phyloP scores from a whole-genome alignment of 768 basidiomycete species.

The Termitomyces sp. region DNA sequence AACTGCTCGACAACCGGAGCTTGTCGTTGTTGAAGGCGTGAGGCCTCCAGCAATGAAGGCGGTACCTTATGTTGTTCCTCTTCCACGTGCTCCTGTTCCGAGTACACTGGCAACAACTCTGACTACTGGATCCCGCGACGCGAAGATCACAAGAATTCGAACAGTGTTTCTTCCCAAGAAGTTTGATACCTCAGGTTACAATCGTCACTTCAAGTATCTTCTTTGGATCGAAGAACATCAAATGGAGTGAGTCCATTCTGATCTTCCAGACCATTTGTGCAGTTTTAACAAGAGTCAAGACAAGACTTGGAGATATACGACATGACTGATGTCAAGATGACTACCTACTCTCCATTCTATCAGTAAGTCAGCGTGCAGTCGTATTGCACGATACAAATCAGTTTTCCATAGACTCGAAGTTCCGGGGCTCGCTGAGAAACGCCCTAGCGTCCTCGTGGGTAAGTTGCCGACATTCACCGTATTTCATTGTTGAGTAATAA shows the following conservation, averaged over 20 bases:
- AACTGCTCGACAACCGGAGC: conserved; percentile 25
- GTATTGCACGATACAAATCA: neutral
- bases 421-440: conserved; percentile 52
- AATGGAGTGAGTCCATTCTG: conserved; percentile 18
- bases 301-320: conserved; percentile 34
- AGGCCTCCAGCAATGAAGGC: conserved; percentile 34
- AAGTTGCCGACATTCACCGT: conserved; percentile 12
- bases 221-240: conserved; percentile 37
- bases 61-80: conserved; percentile 33
- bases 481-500: neutral
- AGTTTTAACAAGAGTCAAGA: conserved; percentile 15
- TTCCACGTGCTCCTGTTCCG: conserved; percentile 39
- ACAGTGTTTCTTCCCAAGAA: conserved; percentile 33
- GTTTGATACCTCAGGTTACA: conserved; percentile 35
- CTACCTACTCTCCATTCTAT: conserved; percentile 23
- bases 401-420: conserved; percentile 28
- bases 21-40: conserved; percentile 34
- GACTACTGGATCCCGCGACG: conserved; percentile 20
- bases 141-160: conserved; percentile 25
- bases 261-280: neutral
- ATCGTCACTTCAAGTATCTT: conserved; percentile 41
- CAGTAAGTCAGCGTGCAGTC: conserved; percentile 23
- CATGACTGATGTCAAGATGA: conserved; percentile 29
- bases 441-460: conserved; percentile 54
- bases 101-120: conserved; percentile 23